A percentile compares a stretch with the other conserved stretches of the same genome.
Conservation (phyloP, 345 rosid genomes). For the Citrus maxima region DNA sequence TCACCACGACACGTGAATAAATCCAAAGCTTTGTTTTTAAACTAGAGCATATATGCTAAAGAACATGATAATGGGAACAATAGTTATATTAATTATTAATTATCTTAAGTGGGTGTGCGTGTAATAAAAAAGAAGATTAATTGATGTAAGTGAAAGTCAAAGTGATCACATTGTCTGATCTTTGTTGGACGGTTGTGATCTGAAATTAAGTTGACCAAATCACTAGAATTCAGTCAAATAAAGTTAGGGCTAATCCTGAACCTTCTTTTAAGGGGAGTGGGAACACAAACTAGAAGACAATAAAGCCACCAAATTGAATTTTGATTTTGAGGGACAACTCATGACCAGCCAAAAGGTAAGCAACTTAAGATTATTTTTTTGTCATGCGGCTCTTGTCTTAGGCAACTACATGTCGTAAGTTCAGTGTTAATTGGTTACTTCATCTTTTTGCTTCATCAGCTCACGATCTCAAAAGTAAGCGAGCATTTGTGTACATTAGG, state of each 20-base stretch:
- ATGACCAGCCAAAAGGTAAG: constrained; percentile 39
- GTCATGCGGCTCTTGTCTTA: constrained; percentile 36
- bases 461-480: constrained; percentile 16
- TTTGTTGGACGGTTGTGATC: constrained; percentile 52
- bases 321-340: constrained; percentile 39
- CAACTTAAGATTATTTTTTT: constrained; percentile 29
- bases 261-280: constrained; percentile 51
- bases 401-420: constrained; percentile 9
- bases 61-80: constrained; percentile 27
- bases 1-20: constrained; percentile 39
- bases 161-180: constrained; percentile 44
- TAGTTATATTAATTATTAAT: not conserved
- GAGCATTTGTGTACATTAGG: constrained; percentile 8
- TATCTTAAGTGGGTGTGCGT: not conserved
- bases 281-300: constrained; percentile 55
- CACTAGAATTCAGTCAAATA: constrained; percentile 23
- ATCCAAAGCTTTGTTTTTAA: constrained; percentile 36
- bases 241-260: constrained; percentile 14
- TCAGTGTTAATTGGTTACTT: not conserved
- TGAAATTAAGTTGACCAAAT: constrained; percentile 40
- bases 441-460: not conserved
- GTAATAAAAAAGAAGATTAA: not conserved
- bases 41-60: constrained; percentile 18
- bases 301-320: constrained; percentile 42
- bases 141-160: constrained; percentile 50